Evolutionary conservation across 306 rosid genomes (phyloP).

Genomic region (Sicyos baderoa): DNA sequence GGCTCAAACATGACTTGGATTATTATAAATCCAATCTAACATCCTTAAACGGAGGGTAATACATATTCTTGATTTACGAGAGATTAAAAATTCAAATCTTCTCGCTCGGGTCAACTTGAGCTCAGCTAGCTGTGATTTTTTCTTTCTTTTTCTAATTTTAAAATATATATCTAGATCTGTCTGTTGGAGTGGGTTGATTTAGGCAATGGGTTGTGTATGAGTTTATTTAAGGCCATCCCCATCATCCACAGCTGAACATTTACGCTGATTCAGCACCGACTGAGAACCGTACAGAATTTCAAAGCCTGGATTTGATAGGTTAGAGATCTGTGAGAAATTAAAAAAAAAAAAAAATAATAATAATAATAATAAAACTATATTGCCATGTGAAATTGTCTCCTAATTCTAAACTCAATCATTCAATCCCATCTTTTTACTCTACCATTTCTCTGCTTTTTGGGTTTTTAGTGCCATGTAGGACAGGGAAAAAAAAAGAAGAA

Average conservation of each 20-base stretch:
- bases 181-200: too few species aligned
- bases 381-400: conserved; percentile 16
- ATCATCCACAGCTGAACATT: conserved; percentile 3
- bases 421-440: conserved; percentile 3
- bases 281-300: background rate
- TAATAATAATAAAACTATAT: conserved; percentile 10
- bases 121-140: too few species aligned
- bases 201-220: too few species aligned
- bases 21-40: too few species aligned
- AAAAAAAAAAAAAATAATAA: background rate
- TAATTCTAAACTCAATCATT: background rate
- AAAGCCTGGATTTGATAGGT: background rate
- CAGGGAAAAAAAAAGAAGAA: background rate
- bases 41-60: too few species aligned
- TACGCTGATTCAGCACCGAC: conserved; percentile 1
- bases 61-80: too few species aligned
- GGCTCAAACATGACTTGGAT: too few species aligned
- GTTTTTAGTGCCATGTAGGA: too few species aligned
- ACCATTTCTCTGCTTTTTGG: background rate
- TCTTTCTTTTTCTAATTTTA: too few species aligned
- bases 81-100: too few species aligned
- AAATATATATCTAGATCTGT: too few species aligned
- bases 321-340: background rate
- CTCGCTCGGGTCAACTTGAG: too few species aligned
- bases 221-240: background rate